Conservation (phyloP, 768 basidiomycete genomes). For the Termitomyces sp. region DNA sequence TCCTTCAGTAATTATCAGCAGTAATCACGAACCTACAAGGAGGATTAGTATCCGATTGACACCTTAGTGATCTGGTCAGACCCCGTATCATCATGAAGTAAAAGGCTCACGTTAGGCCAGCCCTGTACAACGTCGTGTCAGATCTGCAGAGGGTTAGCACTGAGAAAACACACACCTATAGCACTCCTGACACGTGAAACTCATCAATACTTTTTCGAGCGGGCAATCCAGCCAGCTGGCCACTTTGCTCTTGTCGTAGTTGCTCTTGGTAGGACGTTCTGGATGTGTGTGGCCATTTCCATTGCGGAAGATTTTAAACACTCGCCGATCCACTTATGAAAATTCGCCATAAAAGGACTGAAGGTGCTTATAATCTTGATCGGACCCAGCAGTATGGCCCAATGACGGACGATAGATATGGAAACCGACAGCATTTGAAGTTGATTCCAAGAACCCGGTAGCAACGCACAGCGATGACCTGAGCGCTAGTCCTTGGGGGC, state of each 20-base stretch:
- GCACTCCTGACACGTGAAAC: conserved; percentile 6
- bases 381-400: background rate
- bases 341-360: background rate
- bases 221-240: background rate
- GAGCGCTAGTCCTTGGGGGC: background rate
- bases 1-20: background rate
- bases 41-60: conserved; percentile 2
- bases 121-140: conserved; percentile 1
- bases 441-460: background rate
- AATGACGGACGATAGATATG: background rate
- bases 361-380: background rate
- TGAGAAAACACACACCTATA: background rate
- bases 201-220: no score
- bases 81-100: background rate
- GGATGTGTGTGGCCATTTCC: conserved; percentile 20
- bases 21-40: conserved; percentile 9
- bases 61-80: background rate
- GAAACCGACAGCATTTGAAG: background rate
- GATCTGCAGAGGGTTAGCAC: background rate
- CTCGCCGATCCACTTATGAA: background rate
- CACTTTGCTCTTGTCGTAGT: background rate
- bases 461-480: background rate
- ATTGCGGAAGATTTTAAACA: background rate
- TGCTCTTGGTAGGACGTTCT: conserved; percentile 22
- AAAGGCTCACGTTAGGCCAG: conserved; percentile 4